Base-by-base conservation (phyloP, 140 eudicot species). In the Ambrosia hybrid region DNA sequence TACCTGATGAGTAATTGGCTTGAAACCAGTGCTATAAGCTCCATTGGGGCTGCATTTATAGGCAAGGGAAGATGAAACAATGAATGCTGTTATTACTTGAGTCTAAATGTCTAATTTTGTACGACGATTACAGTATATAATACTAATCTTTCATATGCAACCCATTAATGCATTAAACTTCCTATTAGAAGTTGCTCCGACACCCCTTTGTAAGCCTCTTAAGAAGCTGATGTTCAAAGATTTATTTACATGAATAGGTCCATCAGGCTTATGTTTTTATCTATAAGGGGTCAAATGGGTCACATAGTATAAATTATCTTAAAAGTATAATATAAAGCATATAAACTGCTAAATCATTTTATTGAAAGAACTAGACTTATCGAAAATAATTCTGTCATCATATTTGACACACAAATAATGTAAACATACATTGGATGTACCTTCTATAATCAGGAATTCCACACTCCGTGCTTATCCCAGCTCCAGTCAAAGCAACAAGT, bases 381-480 rank as follows among this genome's bases (percentile, higher is more conserved):
- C 34, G 34, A 30, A 30, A 30, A 30, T 30, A 36, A 36, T 61
- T 10, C 1, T 34, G 12, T 62, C 26, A 60, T 11, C 66, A 36
- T 13, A 36, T 13, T 62, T 5, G 48, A 13, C 67, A 56, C 61
- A 61, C 34, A 30, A 30, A 30, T 60, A 9, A 33, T 48, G 55
- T 53, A 52, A 12, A 55, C 13, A 59, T 33, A 63, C 14, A 66
- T 37, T 26, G 65, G 41, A 71, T 15, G 12, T 52, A 92, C 96
- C 98, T 92, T 87, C 98, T 89, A 73, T 92, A 92, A 78, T 92
- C 98, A 71, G 96, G 98, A 76, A 89, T 89, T n/a, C 96, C 96
- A 55, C 95, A 77, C 79, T 92, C 95, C 60, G 98, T 92, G 88
- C 98, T 92, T 51, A 92, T 87, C 59, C 98, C 95, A 36, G 98